Base-by-base conservation (phyloP, 495 filamentous ascomycete genomes). In the Haplographium delicatum region DNA sequence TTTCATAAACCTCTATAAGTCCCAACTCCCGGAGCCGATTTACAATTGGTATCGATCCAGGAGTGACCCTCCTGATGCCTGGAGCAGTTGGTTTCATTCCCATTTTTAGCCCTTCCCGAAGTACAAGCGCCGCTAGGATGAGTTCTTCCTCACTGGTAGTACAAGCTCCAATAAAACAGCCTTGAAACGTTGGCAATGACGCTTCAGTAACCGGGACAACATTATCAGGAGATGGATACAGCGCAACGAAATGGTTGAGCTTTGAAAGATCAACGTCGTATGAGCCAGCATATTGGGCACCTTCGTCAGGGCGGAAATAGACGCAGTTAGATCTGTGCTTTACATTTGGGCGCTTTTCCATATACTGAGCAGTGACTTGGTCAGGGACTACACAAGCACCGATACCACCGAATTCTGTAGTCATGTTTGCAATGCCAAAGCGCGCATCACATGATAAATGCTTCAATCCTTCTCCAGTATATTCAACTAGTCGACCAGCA, bases 401-500 rank as follows among this genome's bases (percentile, higher is more conserved):
- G n/a, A 76, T 63, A n/a, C 65, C 71, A 7, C 72, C 72, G 47
- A 76, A 66, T 44, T 76, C 71, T 64, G 71, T 71, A 4, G 64
- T 68, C 73, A 76, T 76, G 34, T 76, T 76, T 7, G 61, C 61
- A 39, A 74, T 71, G 1, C 71, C 71, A 54, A 76, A 76, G 10
- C 73, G 60, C 0, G 68, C 68, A 62, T 76, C 72, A 16, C 55
- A 62, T 4, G 66, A 67, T 8, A 74, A 47, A 47, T 65, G 50
- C 23, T 52, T 49, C 7, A 66, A 26, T 2, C 69, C 69, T 0
- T 66, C 63, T 0, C 71, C 71, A 19, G 64, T 67, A 34, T 65
- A 76, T 57, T 76, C 73, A 0, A 76, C 72, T 0, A 70, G 59
- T 18, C 70, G 56, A 5, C 74, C 65, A 0, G 66, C 57, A 3